Evolutionary conservation across 495 filamentous ascomycete species (phyloP).

Genomic region (Filosporella fistucella): DNA sequence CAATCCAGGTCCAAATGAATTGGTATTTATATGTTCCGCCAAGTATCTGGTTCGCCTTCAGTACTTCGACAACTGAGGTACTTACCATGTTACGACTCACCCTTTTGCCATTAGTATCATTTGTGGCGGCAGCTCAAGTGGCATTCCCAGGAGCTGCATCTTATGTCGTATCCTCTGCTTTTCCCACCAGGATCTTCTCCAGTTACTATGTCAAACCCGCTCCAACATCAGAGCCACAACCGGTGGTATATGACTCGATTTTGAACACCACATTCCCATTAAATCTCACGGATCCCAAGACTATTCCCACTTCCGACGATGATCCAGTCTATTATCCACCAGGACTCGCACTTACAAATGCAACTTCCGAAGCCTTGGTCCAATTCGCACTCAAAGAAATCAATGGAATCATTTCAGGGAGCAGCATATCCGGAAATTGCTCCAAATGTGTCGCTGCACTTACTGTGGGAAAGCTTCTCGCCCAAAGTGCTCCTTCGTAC

Average conservation of each 20-base stretch:
- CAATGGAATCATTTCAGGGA: constrained; percentile 36
- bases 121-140: constrained; percentile 1
- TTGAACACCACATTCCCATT: constrained; percentile 52
- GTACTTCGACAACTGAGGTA: no score
- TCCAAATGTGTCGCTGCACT: constrained; percentile 49
- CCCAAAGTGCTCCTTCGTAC: constrained; percentile 39
- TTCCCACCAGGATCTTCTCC: constrained; percentile 50
- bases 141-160: constrained; percentile 31
- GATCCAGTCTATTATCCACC: constrained; percentile 48
- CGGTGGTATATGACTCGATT: constrained; percentile 50
- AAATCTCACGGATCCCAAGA: constrained; percentile 50
- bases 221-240: constrained; percentile 54
- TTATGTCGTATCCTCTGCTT: constrained; percentile 46
- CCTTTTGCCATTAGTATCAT: no score
- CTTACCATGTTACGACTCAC: no score
- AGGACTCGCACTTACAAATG: constrained; percentile 32
- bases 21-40: no score
- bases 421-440: constrained; percentile 35
- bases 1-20: no score
- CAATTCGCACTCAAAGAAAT: constrained; percentile 36
- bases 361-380: constrained; percentile 36
- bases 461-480: constrained; percentile 43
- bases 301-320: constrained; percentile 39
- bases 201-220: constrained; percentile 45
- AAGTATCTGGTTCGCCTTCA: no score